A percentile compares a stretch with the other conserved stretches of the same genome.
phyloP scores from a whole-genome alignment of 1,139 yeast genomes.

The Pichia sp. region DNA sequence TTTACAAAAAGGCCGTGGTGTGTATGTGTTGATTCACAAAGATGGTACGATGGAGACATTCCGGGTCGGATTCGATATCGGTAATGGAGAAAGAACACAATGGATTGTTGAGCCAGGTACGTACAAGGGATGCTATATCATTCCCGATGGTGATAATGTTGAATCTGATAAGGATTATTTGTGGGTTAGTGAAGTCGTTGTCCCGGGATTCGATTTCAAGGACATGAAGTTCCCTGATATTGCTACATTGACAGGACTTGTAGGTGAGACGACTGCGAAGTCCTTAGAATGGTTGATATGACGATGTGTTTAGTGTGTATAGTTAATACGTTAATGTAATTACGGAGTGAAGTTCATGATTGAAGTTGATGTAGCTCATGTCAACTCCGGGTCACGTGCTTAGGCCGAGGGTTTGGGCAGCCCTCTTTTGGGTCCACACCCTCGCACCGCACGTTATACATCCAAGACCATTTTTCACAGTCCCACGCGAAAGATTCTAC shows the following conservation, averaged over 20 bases:
- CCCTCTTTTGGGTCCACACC: background rate
- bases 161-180: conserved; percentile 36
- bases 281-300: conserved; percentile 32
- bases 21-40: conserved; percentile 47
- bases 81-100: conserved; percentile 45
- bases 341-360: no score
- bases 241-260: conserved; percentile 32
- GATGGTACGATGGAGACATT: conserved; percentile 44
- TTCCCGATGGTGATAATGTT: conserved; percentile 30
- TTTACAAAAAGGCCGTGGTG: conserved; percentile 48
- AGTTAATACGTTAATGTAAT: no score
- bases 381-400: background rate
- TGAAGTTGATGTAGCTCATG: no score
- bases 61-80: conserved; percentile 45
- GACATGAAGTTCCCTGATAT: conserved; percentile 44
- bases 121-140: conserved; percentile 47
- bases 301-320: background rate
- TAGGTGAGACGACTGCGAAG: conserved; percentile 36
- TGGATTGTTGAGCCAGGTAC: conserved; percentile 59
- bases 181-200: conserved; percentile 51
- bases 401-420: background rate
- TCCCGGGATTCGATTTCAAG: conserved; percentile 53
- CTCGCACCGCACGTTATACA: background rate
- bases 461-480: background rate
- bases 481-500: background rate